Evolutionary conservation across 1,139 yeast species (phyloP).

Genomic region (Taphrina betulina): DNA sequence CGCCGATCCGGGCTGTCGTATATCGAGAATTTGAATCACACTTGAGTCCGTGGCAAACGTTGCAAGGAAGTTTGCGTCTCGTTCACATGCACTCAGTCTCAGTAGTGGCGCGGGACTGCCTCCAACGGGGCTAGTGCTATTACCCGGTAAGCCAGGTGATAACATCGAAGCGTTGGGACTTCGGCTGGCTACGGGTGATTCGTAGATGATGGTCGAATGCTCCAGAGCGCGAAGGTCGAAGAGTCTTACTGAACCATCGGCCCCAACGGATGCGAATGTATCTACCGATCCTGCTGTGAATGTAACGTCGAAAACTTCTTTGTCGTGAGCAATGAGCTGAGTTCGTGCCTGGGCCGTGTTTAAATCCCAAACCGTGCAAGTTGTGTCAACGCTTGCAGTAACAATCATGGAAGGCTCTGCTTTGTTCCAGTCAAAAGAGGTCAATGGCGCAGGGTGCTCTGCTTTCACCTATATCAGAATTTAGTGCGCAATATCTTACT

Average conservation of each 20-base stretch:
- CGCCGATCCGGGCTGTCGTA: slow-evolving; percentile 86
- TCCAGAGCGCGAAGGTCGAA: slow-evolving; percentile 87
- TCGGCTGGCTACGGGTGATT: slow-evolving; percentile 41
- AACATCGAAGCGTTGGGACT: background rate
- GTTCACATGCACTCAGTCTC: slow-evolving; percentile 72
- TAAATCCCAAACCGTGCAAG: slow-evolving; percentile 95
- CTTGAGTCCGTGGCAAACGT: slow-evolving; percentile 73
- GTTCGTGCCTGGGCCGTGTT: slow-evolving; percentile 77
- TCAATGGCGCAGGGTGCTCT: slow-evolving; percentile 57
- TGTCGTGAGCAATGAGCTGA: slow-evolving; percentile 93
- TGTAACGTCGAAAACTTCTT: slow-evolving; percentile 89
- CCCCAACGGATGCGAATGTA: slow-evolving; percentile 88
- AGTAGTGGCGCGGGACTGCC: slow-evolving; percentile 59
- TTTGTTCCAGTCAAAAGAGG: slow-evolving; percentile 90
- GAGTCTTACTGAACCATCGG: slow-evolving; percentile 90
- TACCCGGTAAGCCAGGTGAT: background rate
- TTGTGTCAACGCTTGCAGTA: slow-evolving; percentile 89
- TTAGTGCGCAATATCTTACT: background rate
- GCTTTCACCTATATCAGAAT: slow-evolving; percentile 32
- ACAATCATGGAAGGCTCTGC: slow-evolving; percentile 69
- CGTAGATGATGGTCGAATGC: slow-evolving; percentile 92
- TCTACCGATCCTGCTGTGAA: slow-evolving; percentile 74
- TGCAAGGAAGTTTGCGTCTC: slow-evolving; percentile 77
- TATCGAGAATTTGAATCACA: slow-evolving; percentile 69
- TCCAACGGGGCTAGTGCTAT: slow-evolving; percentile 1